Base-by-base conservation (phyloP, 176 grass and related monocot genomes). In the Ampelocalamus luodianensis region DNA sequence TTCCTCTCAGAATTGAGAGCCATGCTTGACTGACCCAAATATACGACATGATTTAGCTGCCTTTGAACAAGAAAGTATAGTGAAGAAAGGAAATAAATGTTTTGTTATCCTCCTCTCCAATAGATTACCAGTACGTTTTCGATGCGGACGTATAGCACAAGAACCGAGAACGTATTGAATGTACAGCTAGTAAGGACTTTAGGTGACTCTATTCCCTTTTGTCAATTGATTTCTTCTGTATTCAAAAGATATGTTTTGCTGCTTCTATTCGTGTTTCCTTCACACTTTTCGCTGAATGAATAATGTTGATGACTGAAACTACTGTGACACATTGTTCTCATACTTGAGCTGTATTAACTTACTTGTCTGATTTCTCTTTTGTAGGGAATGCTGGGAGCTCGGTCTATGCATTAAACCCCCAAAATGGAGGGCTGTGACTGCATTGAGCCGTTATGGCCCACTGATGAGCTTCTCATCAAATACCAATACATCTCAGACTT, bases 401-500 rank as follows among this genome's bases (percentile, higher is more conserved):
- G 51, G 74, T 45, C 10, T 45, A 83, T 62, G 39, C 18, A 0
- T 40, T 1, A 42, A 45, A 45, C 10, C 44, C 44, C 34, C 79
- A 9, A 56, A 61, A 94, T 92, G 89, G 89, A 94, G 51, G 71
- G 86, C 46, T 91, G 89, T n/a, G 74, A 86, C 83, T 93, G 86
- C 68, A 90, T 87, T 26, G 86, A 89, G 89, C 87, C 92, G 40
- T 76, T 88, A 80, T 94, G 92, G 92, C 71, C 86, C 36, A 86
- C 92, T 0, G 89, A 89, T 42, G 89, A 94, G 54, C 83, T 91
- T 10, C 81, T 94, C 3, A 86, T 89, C 76, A 91, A 91, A 83
- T 94, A 87, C 63, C 92, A 92, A 66, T 92, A 91, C 83, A 86
- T 91, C 50, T 91, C 89, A 3, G 92, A 97, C 85, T 97, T 97